phyloP scores from a whole-genome alignment of 768 basidiomycete genomes.

The Suillus americanus region DNA sequence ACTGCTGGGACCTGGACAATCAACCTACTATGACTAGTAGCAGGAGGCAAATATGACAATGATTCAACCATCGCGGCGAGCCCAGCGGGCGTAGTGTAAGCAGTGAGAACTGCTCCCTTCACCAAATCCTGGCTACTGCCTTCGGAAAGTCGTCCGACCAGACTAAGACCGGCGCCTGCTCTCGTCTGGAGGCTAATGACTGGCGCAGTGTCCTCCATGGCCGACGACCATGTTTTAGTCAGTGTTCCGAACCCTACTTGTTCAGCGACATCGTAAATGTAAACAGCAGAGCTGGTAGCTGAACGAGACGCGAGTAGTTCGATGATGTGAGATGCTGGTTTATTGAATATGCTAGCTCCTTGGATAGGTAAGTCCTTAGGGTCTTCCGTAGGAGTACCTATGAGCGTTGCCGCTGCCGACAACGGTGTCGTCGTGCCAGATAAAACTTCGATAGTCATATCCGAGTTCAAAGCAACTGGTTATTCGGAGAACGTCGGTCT shows the following conservation, averaged over 20 bases:
- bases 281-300: slow-evolving; percentile 62
- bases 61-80: slow-evolving; percentile 82
- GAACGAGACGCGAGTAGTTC: slow-evolving; percentile 66
- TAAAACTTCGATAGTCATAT: slow-evolving; percentile 24
- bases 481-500: neutral
- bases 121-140: slow-evolving; percentile 70
- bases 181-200: slow-evolving; percentile 78
- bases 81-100: slow-evolving; percentile 82
- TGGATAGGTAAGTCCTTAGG: slow-evolving; percentile 21
- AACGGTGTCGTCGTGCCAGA: slow-evolving; percentile 29
- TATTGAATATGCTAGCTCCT: slow-evolving; percentile 9
- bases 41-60: slow-evolving; percentile 67
- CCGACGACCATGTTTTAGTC: slow-evolving; percentile 63
- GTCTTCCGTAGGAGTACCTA: slow-evolving; percentile 29
- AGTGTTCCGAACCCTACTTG: slow-evolving; percentile 79
- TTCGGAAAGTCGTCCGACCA: slow-evolving; percentile 79
- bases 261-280: slow-evolving; percentile 81
- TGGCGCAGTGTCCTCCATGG: slow-evolving; percentile 42
- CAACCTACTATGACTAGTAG: slow-evolving; percentile 63
- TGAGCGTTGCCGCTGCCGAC: slow-evolving; percentile 35
- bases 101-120: slow-evolving; percentile 63
- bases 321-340: slow-evolving; percentile 59
- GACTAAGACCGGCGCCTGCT: slow-evolving; percentile 77
- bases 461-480: neutral
- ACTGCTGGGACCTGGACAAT: slow-evolving; percentile 83